Conservation (phyloP, 2,329 filamentous ascomycete genomes). For the Fusarium anguioides region DNA sequence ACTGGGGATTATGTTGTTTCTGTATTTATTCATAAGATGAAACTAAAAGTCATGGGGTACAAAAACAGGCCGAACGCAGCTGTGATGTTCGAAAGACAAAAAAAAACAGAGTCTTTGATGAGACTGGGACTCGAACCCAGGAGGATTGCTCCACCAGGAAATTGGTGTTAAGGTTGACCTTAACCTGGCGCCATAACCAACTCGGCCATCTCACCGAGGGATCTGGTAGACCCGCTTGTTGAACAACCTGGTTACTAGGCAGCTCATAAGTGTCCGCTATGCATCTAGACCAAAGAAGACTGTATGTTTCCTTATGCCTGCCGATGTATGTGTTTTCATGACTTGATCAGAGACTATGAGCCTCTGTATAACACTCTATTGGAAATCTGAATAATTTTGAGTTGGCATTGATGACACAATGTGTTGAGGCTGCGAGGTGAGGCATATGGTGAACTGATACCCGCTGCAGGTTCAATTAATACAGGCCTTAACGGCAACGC, state of each 20-base stretch:
- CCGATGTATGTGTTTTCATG: too few relatives aligned
- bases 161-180: constrained; percentile 39
- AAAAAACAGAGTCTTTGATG: constrained; percentile 21
- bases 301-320: too few relatives aligned
- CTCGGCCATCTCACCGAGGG: constrained; percentile 42
- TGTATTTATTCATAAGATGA: background rate
- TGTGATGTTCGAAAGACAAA: background rate
- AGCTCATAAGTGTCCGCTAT: background rate
- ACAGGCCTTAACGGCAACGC: too few relatives aligned
- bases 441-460: too few relatives aligned
- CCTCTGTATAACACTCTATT: background rate
- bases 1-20: background rate
- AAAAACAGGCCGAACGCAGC: background rate
- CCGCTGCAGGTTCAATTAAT: too few relatives aligned
- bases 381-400: background rate
- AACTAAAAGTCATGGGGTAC: background rate
- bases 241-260: accelerated
- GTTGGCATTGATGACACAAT: background rate
- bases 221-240: constrained; percentile 10
- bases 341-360: too few relatives aligned
- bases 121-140: constrained; percentile 46
- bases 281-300: too few relatives aligned
- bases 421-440: too few relatives aligned
- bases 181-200: constrained; percentile 40
- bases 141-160: constrained; percentile 46